Percentiles rank a stretch among this genome's conserved stretches.
These are phyloP conservation scores for Hirsutella minnesotensis DNA, from an alignment of 2,329 filamentous ascomycete species.

Conservation along the genomic window DNA sequence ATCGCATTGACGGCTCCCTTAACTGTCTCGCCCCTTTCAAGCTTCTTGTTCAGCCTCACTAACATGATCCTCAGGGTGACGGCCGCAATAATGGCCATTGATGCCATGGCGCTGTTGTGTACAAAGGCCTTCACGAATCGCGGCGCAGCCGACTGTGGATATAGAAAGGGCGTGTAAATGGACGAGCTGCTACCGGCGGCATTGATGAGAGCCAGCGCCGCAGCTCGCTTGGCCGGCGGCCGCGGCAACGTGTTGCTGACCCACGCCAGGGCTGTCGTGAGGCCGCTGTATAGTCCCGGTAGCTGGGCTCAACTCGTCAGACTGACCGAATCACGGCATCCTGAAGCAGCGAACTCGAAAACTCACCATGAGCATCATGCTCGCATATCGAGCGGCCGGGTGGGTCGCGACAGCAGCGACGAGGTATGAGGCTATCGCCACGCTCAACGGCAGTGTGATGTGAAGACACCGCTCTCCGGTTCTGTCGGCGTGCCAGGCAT, in stretches of 20 bases:
- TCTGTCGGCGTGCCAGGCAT: slow-evolving; percentile 59
- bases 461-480: slow-evolving; percentile 63
- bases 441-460: slow-evolving; percentile 46
- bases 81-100: slow-evolving; percentile 52
- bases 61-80: slow-evolving; percentile 52
- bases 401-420: slow-evolving; percentile 51
- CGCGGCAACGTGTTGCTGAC: slow-evolving; percentile 65
- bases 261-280: slow-evolving; percentile 60
- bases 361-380: slow-evolving; percentile 58
- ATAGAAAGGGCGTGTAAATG: slow-evolving; percentile 62
- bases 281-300: slow-evolving; percentile 51
- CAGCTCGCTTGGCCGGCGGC: slow-evolving; percentile 59
- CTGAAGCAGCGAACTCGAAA: too few species aligned
- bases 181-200: slow-evolving; percentile 41
- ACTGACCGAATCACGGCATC: too few species aligned
- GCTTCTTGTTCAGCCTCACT: slow-evolving; percentile 53
- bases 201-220: slow-evolving; percentile 66
- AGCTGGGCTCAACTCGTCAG: too few species aligned
- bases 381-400: slow-evolving; percentile 51
- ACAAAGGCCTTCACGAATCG: slow-evolving; percentile 46
- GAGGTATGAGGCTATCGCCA: slow-evolving; percentile 55
- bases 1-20: slow-evolving; percentile 32
- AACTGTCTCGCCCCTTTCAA: slow-evolving; percentile 50
- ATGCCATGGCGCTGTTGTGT: slow-evolving; percentile 55
- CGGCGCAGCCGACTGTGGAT: slow-evolving; percentile 35